phyloP scores from a whole-genome alignment of 129 eudicot genomes.

The Glebionis coronaria region DNA sequence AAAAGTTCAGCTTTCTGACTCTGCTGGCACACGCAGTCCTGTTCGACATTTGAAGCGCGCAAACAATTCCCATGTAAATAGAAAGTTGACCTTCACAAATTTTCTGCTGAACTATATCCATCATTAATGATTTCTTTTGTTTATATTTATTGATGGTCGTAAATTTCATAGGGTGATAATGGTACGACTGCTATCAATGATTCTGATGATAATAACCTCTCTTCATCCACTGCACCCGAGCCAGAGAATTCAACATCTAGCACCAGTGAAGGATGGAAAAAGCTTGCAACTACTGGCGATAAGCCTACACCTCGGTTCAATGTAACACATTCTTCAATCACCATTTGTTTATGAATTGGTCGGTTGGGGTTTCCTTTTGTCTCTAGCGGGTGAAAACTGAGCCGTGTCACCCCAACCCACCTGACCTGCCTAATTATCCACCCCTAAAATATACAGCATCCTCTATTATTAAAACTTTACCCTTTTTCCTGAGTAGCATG shows the following conservation, averaged over 20 bases:
- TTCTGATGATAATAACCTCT: constrained; percentile 54
- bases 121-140: background rate
- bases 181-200: constrained; percentile 36
- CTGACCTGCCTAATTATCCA: background rate
- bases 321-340: constrained; percentile 39
- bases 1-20: constrained; percentile 91
- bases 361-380: background rate
- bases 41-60: constrained; percentile 61
- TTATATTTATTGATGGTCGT: constrained; percentile 11
- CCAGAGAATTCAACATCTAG: constrained; percentile 56
- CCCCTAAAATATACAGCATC: background rate
- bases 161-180: constrained; percentile 54
- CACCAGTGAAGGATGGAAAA: constrained; percentile 75
- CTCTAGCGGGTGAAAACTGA: background rate
- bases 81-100: constrained; percentile 11
- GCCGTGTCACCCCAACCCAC: no score
- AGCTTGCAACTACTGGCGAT: constrained; percentile 68
- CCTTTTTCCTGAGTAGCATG: constrained; percentile 62
- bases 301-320: constrained; percentile 91
- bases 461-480: constrained; percentile 10
- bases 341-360: background rate
- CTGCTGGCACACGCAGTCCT: constrained; percentile 87
- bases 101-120: constrained; percentile 3
- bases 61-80: constrained; percentile 54
- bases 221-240: constrained; percentile 51